phyloP scores from a whole-genome alignment of 164 flowering plant genomes.

The Santalum album region DNA sequence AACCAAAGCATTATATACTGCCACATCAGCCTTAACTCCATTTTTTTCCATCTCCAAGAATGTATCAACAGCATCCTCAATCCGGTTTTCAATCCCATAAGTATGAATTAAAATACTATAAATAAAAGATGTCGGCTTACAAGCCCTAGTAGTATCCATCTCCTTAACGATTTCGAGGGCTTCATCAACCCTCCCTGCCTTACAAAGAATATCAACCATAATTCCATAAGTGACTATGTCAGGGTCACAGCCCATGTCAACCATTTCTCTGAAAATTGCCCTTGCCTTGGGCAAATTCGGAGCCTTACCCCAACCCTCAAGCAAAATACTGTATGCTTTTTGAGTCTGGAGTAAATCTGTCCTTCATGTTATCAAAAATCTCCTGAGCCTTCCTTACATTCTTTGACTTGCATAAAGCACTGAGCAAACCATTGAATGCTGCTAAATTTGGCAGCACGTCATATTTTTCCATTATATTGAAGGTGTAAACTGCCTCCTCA shows the following conservation, averaged over 20 bases:
- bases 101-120: slow-evolving; percentile 79
- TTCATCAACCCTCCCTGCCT: slow-evolving; percentile 71
- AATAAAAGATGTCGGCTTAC: slow-evolving; percentile 68
- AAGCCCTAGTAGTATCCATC: slow-evolving; percentile 41
- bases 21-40: slow-evolving; percentile 67
- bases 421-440: slow-evolving; percentile 71
- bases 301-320: slow-evolving; percentile 83
- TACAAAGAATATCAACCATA: slow-evolving; percentile 90
- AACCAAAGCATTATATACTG: slow-evolving; percentile 68
- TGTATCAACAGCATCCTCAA: slow-evolving; percentile 71
- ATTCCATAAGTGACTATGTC: slow-evolving; percentile 88
- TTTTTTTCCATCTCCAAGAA: slow-evolving; percentile 79
- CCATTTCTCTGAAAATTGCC: slow-evolving; percentile 66
- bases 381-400: slow-evolving; percentile 91
- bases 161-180: slow-evolving; percentile 51
- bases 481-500: slow-evolving; percentile 74
- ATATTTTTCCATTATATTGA: slow-evolving; percentile 76
- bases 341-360: slow-evolving; percentile 54
- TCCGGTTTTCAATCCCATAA: slow-evolving; percentile 65
- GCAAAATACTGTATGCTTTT: slow-evolving; percentile 75
- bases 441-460: slow-evolving; percentile 52
- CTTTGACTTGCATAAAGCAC: slow-evolving; percentile 79
- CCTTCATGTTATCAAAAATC: slow-evolving; percentile 63
- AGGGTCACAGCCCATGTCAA: slow-evolving; percentile 50
- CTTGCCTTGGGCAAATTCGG: slow-evolving; percentile 81